phyloP scores from a whole-genome alignment of 768 basidiomycete genomes.

The Lactarius hatsudake region DNA sequence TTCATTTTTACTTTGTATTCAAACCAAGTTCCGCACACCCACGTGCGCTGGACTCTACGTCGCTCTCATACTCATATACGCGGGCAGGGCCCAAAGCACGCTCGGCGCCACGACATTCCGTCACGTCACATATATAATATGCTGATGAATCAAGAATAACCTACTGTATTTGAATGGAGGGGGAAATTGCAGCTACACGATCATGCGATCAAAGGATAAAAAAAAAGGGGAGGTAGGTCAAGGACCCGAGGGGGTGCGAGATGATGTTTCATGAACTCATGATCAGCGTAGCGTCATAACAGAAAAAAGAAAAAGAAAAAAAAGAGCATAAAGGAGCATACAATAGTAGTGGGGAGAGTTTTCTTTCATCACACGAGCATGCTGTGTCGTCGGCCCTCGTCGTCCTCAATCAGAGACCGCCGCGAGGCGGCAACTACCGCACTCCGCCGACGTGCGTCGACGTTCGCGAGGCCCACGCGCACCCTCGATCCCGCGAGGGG shows the following conservation, averaged over 20 bases:
- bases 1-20: no score
- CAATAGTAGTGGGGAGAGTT: neutral
- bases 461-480: constrained; percentile 46
- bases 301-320: neutral
- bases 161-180: constrained; percentile 20
- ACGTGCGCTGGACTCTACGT: neutral
- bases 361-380: constrained; percentile 47
- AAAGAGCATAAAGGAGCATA: constrained; percentile 15
- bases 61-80: no score
- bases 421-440: constrained; percentile 30
- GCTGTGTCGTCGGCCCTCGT: constrained; percentile 63
- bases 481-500: constrained; percentile 32
- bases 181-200: constrained; percentile 12
- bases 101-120: neutral
- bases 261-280: neutral
- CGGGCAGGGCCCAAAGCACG: neutral
- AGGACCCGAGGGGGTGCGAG: neutral
- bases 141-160: constrained; percentile 18
- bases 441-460: constrained; percentile 54
- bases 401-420: constrained; percentile 40
- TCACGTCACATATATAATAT: constrained; percentile 18
- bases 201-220: constrained; percentile 15
- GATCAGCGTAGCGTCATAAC: constrained; percentile 7
- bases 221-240: neutral
- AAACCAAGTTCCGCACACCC: no score